Base-by-base conservation (phyloP, 2,329 filamentous ascomycete genomes). In the Clarireedia homoeocarpa region DNA sequence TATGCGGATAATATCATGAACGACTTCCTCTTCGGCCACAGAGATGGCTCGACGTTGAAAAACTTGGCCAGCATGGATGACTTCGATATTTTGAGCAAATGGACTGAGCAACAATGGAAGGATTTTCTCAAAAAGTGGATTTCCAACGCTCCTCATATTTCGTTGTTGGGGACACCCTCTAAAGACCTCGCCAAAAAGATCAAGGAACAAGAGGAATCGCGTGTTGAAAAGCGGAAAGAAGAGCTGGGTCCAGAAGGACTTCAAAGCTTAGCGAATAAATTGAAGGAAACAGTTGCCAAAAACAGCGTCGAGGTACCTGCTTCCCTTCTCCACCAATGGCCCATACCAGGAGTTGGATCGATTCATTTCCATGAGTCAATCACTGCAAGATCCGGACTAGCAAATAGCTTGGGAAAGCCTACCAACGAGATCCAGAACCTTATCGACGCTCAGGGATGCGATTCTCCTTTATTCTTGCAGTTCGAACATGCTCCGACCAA, bases 401-500 rank as follows among this genome's bases (percentile, higher is more conserved):
- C 91, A 14, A 81, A 84, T 64, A 78, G 82, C 60, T 74, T 91
- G 49, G 91, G 91, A 0, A 73, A 78, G 24, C 76, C 80, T 0
- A 73, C 84, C 30, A 92, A 89, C 62, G 70, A 79, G 4, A 82
- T 89, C 4, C 94, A 99, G 70, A 78, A 83, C 58, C 72, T 85
- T 49, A 82, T 99, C 49, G 89, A 97, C 68, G 75, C 78, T 14
- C 82, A 89, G 42, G 77, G 74, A 17, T 76, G 74, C 6, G 75
- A 77, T 15, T 69, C 85, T n/a, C 87, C 90, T 0, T 75, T 97
- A 2, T 99, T 96, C 71, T 79, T 99, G n/a, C 92, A 99, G 71
- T 99, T 95, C 62, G 94, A 99, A 72, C 86, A 96, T 66, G 91
- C 97, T 14, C 86, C 87, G 2, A 95, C 89, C 58, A 95, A 90